Percentiles rank a stretch among this genome's conserved stretches.
These are phyloP conservation scores for Candida broadrunensis DNA, from an alignment of 805 yeast species.

Conservation along the genomic window DNA sequence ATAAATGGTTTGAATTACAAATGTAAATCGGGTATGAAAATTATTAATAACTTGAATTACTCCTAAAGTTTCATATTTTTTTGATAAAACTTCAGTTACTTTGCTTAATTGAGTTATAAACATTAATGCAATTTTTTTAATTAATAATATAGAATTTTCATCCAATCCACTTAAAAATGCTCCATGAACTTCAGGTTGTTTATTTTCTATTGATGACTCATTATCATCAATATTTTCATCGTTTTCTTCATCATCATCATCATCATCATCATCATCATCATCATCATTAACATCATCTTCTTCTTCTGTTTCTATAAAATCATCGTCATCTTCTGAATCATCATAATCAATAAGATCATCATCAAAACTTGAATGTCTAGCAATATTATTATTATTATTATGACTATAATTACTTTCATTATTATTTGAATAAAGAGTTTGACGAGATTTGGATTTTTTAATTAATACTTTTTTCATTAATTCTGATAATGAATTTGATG, in stretches of 20 bases:
- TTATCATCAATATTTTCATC: neutral
- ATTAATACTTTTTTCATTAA: conserved; percentile 10
- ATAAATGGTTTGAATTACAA: conserved; percentile 15
- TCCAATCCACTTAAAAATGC: conserved; percentile 51
- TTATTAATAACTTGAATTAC: conserved; percentile 46
- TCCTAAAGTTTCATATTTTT: conserved; percentile 50
- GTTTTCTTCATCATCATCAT: conserved; percentile 10
- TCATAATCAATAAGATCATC: conserved; percentile 4
- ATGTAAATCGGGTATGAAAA: conserved; percentile 11
- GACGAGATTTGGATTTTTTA: neutral
- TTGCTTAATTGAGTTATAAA: conserved; percentile 40
- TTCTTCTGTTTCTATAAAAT: conserved; percentile 3
- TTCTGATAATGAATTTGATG: conserved; percentile 30
- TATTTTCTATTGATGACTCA: conserved; percentile 39
- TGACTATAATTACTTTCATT: conserved; percentile 1
- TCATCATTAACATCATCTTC: too few relatives aligned
- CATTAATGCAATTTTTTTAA: conserved; percentile 42
- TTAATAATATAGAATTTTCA: conserved; percentile 33
- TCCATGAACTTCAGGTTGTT: conserved; percentile 38
- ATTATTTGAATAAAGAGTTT: neutral
- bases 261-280: conserved; percentile 6
- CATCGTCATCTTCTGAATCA: conserved; percentile 5
- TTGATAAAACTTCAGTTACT: conserved; percentile 50
- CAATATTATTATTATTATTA: neutral
- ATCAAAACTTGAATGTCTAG: conserved; percentile 3